Evolutionary conservation across 1,284 basidiomycete species (phyloP).

Genomic region (Heterobasidion irregulare): DNA sequence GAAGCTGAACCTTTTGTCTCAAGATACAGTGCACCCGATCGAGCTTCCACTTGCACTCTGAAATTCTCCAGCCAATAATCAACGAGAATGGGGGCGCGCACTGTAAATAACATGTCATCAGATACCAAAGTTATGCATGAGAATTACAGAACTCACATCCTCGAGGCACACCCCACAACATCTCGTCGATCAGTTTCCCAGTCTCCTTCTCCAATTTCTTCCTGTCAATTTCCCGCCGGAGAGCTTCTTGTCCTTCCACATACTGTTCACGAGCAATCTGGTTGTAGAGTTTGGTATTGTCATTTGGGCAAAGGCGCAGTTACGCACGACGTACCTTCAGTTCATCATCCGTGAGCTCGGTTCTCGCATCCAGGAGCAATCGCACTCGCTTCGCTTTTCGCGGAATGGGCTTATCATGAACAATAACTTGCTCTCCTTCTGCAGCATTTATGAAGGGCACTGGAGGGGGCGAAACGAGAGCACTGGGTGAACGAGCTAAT

Average conservation of each 20-base stretch:
- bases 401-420: constrained; percentile 27
- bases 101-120: constrained; percentile 25
- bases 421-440: constrained; percentile 16
- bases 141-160: constrained; percentile 38
- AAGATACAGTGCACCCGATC: constrained; percentile 37
- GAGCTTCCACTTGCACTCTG: constrained; percentile 57
- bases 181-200: constrained; percentile 44
- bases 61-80: constrained; percentile 69
- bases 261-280: constrained; percentile 63
- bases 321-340: constrained; percentile 40
- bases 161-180: constrained; percentile 60
- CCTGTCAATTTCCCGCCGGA: constrained; percentile 40
- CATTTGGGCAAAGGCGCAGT: constrained; percentile 2
- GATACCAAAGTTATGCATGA: neutral
- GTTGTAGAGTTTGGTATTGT: constrained; percentile 2
- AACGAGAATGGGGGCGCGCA: constrained; percentile 51
- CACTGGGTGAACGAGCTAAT: no score
- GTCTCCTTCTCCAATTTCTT: constrained; percentile 52
- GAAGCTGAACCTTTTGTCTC: constrained; percentile 23
- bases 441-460: neutral
- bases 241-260: constrained; percentile 45
- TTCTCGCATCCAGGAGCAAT: constrained; percentile 50
- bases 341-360: constrained; percentile 73
- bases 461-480: no score
- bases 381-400: constrained; percentile 27